Base-by-base conservation (phyloP, 2,329 filamentous ascomycete species). In the Neofusicoccum sp. region DNA sequence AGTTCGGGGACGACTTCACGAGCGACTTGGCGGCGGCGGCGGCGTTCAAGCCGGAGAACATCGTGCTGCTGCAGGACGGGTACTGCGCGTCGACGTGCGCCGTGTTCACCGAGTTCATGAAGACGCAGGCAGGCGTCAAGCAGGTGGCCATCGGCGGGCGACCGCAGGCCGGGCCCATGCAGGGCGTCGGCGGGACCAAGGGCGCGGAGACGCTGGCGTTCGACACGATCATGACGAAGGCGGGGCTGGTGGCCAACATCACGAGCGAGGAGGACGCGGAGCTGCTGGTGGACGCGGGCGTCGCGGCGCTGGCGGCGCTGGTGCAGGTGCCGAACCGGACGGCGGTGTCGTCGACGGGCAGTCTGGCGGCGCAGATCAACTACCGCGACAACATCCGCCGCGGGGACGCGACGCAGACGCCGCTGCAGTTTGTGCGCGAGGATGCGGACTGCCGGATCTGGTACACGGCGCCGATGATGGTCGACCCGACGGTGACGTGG, bases 371-470 rank as follows among this genome's bases (percentile, higher is more conserved):
- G 2, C 63, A 58, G 28, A 63, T 74, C 34, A 76, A 76, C 38
- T 65, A 69, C 6, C 64, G 74, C 2, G 73, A 76, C 58, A 73
- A 71, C 5, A 61, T 75, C 20, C 48, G 63, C 11, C 72, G 75
- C 47, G 66, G 65, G 0, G 57, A 51, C 16, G 44, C 1, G 6
- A 7, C 26, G 11, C 24, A 34, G 43, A 70, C 78, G 0, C 81
- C 86, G 12, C 71, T 82, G 14, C 86, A 89, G 65, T 89, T 88
- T 66, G 72, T 82, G 1, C 84, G 85, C 60, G 82, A 87, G 64
- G 79, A 84, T 1, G 82, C 86, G 0, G 82, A 86, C 65, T 89
- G 86, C 64, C 77, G 85, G 4, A 69, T 88, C 11, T 89, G 81
- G 67, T 87, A 83, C 62, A 86, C 85, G 2, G 68, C 77, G 14